Base-by-base conservation (phyloP, 2,329 filamentous ascomycete genomes). In the Alternaria sp. region DNA sequence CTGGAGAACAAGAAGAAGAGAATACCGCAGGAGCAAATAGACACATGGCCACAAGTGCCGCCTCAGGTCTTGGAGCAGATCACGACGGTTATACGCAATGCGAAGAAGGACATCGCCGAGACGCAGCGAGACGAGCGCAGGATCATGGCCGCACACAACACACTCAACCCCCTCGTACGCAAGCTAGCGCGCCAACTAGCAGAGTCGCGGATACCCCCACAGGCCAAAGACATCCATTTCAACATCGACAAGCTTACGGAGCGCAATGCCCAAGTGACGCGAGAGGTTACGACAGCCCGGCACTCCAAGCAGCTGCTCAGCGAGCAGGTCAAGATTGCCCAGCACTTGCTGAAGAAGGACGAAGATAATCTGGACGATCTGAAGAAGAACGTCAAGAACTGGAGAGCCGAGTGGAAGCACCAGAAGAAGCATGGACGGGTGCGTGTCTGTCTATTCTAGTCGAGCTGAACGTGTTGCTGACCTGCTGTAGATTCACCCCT, bases 231-330 rank as follows among this genome's bases (percentile, higher is more conserved):
- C 8, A 81, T 83, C 15, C 83, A 87, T 54, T 86, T 93, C 50
- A 86, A 91, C 71, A 89, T 89, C 66, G 90, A 92, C 74, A 86
- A 84, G 69, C 85, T 89, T 13, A 81, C 90, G 9, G 86, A 89
- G 69, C 85, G 85, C n/a, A 87, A 87, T 65, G 74, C 75, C 28
- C 66, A 76, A 26, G 58, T 76, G 43, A 73, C 81, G 81, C 62
- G 85, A 86, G 77, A 84, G 44, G 68, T 92, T 6, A 89, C 87
- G 15, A 88, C 89, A 2, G 81, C 86, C 19, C 79, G 89, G 45
- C 89, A 92, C 77, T 85, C 87, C 5, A 86, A 91, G 23, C 84
- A 86, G 66, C 79, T 92, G 49, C 81, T 93, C 30, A 80, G 81
- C 57, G 81, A 83, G 26, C 89, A 91, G 76, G 85, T 86, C 68